Evolutionary conservation across 2,329 filamentous ascomycete genomes (phyloP).

Genomic region (Ophiocordyceps camponoti-rufipedis): DNA sequence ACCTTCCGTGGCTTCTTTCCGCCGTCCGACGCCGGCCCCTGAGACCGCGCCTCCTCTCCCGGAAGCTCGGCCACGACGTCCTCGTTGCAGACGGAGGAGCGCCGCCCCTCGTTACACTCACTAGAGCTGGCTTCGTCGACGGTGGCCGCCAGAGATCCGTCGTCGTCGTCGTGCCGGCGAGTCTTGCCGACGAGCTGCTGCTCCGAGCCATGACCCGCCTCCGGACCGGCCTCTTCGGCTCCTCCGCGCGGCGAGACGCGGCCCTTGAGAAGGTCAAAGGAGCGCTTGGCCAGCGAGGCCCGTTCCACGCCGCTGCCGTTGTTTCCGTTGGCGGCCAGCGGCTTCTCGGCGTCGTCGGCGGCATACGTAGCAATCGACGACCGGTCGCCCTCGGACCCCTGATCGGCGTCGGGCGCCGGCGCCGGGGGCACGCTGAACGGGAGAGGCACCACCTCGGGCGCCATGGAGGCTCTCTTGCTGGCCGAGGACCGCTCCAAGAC

Average conservation of each 20-base stretch:
- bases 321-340: conserved; percentile 2
- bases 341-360: conserved; percentile 38
- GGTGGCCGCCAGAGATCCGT: conserved; percentile 37
- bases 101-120: conserved; percentile 12
- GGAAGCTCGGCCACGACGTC: conserved; percentile 22
- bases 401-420: conserved; percentile 15
- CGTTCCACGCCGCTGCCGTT: conserved; percentile 6
- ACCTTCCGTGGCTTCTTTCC: neutral
- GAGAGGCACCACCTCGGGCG: conserved; percentile 38
- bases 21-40: too few species aligned
- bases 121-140: conserved; percentile 32
- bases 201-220: conserved; percentile 23
- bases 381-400: conserved; percentile 24
- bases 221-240: conserved; percentile 3
- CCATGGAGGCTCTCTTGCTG: conserved; percentile 4
- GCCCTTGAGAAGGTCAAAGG: conserved; percentile 23
- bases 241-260: conserved; percentile 1
- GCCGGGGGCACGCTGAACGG: conserved; percentile 40
- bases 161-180: conserved; percentile 20
- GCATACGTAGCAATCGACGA: conserved; percentile 57
- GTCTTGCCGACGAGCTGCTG: conserved; percentile 20
- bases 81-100: conserved; percentile 9
- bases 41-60: conserved; percentile 2
- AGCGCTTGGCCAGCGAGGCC: conserved; percentile 26
- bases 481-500: conserved; percentile 6